These are phyloP conservation scores for Discostella stelligeroides DNA, from an alignment of 108 stramenopile genomes.

Conservation along the genomic window DNA sequence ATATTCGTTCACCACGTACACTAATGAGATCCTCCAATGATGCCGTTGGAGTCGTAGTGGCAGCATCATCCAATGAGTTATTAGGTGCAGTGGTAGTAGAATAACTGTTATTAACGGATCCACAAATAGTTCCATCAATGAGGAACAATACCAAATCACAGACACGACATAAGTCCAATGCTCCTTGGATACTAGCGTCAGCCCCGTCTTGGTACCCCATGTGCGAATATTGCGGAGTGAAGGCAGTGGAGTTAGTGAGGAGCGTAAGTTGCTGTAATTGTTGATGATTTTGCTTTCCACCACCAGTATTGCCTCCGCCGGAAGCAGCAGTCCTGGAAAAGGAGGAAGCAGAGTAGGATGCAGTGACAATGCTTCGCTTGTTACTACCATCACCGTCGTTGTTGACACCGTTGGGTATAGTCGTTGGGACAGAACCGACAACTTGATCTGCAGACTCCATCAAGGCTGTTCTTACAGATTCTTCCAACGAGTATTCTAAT, in stretches of 20 bases:
- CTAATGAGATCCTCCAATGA: conserved; percentile 77
- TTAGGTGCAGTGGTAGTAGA: conserved; percentile 18
- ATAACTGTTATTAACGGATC: background rate
- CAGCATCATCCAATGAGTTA: background rate
- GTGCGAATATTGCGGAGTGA: conserved; percentile 62
- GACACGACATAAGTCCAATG: conserved; percentile 86
- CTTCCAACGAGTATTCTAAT: conserved; percentile 57
- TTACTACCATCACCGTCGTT: conserved; percentile 18
- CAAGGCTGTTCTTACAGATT: conserved; percentile 51
- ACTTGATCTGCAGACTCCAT: conserved; percentile 53
- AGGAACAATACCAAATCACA: conserved; percentile 88
- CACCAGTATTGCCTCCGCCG: background rate
- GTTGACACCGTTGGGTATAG: too few relatives aligned
- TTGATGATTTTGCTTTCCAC: background rate
- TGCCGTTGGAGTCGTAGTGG: conserved; percentile 52
- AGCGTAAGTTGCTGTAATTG: conserved; percentile 57
- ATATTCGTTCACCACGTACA: conserved; percentile 78
- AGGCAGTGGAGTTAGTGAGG: conserved; percentile 71
- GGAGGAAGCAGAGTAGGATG: conserved; percentile 39
- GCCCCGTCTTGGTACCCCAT: conserved; percentile 32
- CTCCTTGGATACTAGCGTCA: conserved; percentile 76
- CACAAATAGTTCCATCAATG: conserved; percentile 71
- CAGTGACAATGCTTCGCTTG: conserved; percentile 57
- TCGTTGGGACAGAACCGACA: conserved; percentile 9
- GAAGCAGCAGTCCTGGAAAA: background rate